Evolutionary conservation across 352 stramenopile species (phyloP).

Genomic region (Lagenidium sp.): DNA sequence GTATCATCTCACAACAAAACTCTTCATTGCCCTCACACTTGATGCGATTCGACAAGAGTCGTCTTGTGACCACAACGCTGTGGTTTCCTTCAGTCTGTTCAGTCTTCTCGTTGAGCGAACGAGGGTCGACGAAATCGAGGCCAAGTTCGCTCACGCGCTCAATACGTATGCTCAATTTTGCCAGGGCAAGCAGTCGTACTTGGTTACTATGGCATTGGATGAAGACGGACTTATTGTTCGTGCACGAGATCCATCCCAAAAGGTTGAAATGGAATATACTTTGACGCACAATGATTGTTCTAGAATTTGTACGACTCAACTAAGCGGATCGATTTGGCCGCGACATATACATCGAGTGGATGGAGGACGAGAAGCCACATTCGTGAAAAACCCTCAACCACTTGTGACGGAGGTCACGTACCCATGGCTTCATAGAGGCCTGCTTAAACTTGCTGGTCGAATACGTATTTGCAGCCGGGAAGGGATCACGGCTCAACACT

Average conservation of each 20-base stretch:
- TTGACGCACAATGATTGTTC: too few species aligned
- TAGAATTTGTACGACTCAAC: too few species aligned
- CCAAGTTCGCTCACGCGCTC: conserved; percentile 34
- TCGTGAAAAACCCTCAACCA: conserved; percentile 13
- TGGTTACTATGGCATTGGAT: conserved; percentile 31
- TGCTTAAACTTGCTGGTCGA: conserved; percentile 24
- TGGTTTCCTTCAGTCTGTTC: conserved; percentile 36
- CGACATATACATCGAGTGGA: too few species aligned
- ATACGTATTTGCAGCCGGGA: conserved; percentile 16
- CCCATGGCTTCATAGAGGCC: conserved; percentile 21
- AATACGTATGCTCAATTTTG: conserved; percentile 23
- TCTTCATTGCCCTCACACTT: conserved; percentile 29
- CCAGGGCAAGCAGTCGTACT: conserved; percentile 30
- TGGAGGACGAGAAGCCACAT: conserved; percentile 6
- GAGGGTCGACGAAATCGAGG: conserved; percentile 41
- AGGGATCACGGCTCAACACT: conserved; percentile 15
- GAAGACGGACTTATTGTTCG: conserved; percentile 24
- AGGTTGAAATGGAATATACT: conserved; percentile 41
- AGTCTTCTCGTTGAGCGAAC: conserved; percentile 27
- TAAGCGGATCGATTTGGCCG: conserved; percentile 9
- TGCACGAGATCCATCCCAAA: conserved; percentile 42
- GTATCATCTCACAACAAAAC: conserved; percentile 23
- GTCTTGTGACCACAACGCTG: too few species aligned
- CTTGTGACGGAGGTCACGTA: conserved; percentile 31
- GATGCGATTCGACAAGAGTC: conserved; percentile 35